Evolutionary conservation across 2,329 filamentous ascomycete species (phyloP).

Genomic region (Trematosphaeria pertusa): DNA sequence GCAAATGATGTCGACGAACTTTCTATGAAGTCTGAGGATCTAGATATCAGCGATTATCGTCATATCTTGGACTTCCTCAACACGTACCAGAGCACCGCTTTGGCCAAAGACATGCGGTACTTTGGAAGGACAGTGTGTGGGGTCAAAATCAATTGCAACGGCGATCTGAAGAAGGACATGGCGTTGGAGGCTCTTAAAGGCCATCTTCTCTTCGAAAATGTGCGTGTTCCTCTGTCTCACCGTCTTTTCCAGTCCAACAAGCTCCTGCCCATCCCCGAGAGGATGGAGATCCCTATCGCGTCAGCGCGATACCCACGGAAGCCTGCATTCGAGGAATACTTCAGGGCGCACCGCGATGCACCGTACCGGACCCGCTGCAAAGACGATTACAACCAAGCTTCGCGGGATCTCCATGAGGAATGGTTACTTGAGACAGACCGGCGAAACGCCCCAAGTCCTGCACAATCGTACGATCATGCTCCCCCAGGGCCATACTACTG

Average conservation of each 20-base stretch:
- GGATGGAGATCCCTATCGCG: not conserved
- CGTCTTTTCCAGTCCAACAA: not conserved
- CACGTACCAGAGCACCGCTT: not conserved
- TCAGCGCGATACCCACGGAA: not conserved
- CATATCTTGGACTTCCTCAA: constrained; percentile 14
- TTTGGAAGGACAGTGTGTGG: constrained; percentile 7
- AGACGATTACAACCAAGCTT: not conserved
- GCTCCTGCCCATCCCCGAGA: not conserved
- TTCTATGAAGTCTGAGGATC: no score
- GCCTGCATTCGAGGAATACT: not conserved
- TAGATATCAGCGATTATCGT: constrained; percentile 12
- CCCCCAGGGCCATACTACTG: not conserved
- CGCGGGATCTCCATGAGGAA: not conserved
- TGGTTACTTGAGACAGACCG: not conserved
- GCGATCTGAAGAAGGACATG: constrained; percentile 1
- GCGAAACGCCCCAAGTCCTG: not conserved
- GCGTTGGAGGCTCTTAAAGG: not conserved
- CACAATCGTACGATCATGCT: no score
- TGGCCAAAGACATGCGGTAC: not conserved
- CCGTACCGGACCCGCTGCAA: no score
- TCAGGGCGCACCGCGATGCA: not conserved
- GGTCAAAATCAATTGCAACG: constrained; percentile 16
- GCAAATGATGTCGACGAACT: no score
- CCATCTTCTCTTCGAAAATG: no score
- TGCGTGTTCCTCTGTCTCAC: not conserved